phyloP scores from a whole-genome alignment of 2,329 filamentous ascomycete species.

The Aspergillus ibericus region DNA sequence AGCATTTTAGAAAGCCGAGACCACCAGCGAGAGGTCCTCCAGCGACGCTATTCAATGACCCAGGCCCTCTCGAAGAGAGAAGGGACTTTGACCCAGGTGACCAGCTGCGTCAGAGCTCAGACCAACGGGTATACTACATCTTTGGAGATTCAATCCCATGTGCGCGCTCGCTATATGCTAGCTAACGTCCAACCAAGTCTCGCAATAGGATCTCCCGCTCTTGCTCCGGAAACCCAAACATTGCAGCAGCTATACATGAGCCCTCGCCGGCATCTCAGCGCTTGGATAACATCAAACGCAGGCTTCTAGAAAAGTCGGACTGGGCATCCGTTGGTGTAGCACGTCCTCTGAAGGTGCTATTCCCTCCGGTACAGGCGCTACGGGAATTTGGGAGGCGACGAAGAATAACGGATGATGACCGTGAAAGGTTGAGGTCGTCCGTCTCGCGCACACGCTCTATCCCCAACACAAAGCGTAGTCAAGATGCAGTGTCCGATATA shows the following conservation, averaged over 20 bases:
- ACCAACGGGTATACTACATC: background rate
- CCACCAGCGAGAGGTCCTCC: conserved; percentile 14
- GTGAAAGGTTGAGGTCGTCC: conserved; percentile 22
- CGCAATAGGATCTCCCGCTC: background rate
- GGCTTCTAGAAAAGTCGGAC: conserved; percentile 36
- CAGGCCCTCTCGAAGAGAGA: conserved; percentile 3
- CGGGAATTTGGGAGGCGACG: conserved; percentile 38
- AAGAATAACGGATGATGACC: conserved; percentile 33
- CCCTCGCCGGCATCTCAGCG: conserved; percentile 2
- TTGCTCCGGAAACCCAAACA: background rate
- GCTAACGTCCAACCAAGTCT: background rate
- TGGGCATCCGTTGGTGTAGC: conserved; percentile 39
- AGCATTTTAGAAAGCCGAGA: conserved; percentile 36
- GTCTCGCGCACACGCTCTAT: background rate
- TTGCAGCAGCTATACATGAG: background rate
- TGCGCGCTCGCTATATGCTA: background rate
- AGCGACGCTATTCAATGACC: conserved; percentile 16
- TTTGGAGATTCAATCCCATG: background rate
- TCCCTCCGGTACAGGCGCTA: conserved; percentile 29
- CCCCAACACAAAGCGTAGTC: background rate
- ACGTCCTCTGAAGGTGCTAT: conserved; percentile 36
- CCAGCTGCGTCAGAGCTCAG: background rate
- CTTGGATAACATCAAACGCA: conserved; percentile 32
- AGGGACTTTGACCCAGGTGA: background rate
- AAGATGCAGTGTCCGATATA: conserved; percentile 3